These are phyloP conservation scores for Alternaria angustiovoidea DNA, from an alignment of 2,329 filamentous ascomycete genomes.

Conservation along the genomic window DNA sequence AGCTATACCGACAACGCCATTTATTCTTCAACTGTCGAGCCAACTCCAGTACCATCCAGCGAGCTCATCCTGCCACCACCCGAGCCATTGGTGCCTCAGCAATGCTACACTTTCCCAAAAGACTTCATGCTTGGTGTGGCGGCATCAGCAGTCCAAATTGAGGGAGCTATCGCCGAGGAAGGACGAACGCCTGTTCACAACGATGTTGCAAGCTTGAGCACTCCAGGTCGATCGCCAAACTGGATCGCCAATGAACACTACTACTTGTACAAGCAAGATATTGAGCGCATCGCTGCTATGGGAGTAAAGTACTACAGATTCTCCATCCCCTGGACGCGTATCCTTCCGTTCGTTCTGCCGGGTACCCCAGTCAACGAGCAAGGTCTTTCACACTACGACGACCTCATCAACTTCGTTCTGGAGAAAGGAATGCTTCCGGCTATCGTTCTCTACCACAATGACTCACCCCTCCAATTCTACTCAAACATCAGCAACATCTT, in stretches of 20 bases:
- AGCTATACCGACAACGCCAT: constrained; percentile 30
- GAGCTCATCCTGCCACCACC: constrained; percentile 65
- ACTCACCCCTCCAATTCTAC: constrained; percentile 57
- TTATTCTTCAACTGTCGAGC: constrained; percentile 62
- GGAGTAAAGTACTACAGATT: constrained; percentile 63
- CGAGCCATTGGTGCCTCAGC: constrained; percentile 59
- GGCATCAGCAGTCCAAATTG: constrained; percentile 39
- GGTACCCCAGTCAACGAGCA: constrained; percentile 62
- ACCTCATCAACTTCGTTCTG: constrained; percentile 61
- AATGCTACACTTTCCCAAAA: constrained; percentile 61
- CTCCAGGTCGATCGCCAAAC: constrained; percentile 19
- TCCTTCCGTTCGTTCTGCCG: constrained; percentile 61
- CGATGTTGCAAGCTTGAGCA: constrained; percentile 24
- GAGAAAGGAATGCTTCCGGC: constrained; percentile 60
- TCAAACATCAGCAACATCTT: constrained; percentile 40
- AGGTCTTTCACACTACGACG: constrained; percentile 63
- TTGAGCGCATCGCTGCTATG: constrained; percentile 61
- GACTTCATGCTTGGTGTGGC: constrained; percentile 53
- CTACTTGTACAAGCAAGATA: constrained; percentile 65
- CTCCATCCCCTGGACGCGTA: constrained; percentile 62
- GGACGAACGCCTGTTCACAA: constrained; percentile 35
- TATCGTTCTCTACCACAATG: constrained; percentile 61
- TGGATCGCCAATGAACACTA: constrained; percentile 60
- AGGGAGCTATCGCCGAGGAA: constrained; percentile 44
- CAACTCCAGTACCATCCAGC: constrained; percentile 63